Evolutionary conservation across 2,329 filamentous ascomycete species (phyloP).

Genomic region (Aspergillus sp.): DNA sequence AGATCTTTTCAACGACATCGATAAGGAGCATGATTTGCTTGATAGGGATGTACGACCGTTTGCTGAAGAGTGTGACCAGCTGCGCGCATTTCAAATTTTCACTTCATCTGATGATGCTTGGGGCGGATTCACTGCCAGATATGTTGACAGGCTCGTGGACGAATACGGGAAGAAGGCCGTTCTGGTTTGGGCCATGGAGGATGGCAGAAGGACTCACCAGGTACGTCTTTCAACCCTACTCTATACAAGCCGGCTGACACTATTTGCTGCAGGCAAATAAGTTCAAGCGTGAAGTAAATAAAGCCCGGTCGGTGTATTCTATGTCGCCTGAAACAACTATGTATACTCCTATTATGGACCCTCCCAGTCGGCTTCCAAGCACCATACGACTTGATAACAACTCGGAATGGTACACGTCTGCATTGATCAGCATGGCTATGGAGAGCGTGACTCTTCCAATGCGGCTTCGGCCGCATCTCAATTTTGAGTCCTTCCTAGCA

Average conservation of each 20-base stretch:
- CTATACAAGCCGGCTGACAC: neutral
- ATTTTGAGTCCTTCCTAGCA: slow-evolving; percentile 51
- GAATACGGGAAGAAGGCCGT: slow-evolving; percentile 87
- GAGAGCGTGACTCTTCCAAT: slow-evolving; percentile 79
- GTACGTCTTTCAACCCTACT: slow-evolving; percentile 41
- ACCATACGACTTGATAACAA: slow-evolving; percentile 60
- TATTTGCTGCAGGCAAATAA: slow-evolving; percentile 51
- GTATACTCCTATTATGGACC: slow-evolving; percentile 71
- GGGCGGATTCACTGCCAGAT: slow-evolving; percentile 73
- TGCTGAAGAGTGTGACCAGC: slow-evolving; percentile 86
- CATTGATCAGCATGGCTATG: slow-evolving; percentile 71
- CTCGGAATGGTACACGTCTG: slow-evolving; percentile 79
- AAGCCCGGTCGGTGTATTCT: slow-evolving; percentile 68
- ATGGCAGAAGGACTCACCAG: slow-evolving; percentile 54
- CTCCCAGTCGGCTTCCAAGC: slow-evolving; percentile 56
- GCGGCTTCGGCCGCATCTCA: slow-evolving; percentile 47
- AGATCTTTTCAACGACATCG: slow-evolving; percentile 70
- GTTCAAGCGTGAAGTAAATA: slow-evolving; percentile 68
- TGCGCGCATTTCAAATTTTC: slow-evolving; percentile 83
- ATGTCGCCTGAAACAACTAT: slow-evolving; percentile 72
- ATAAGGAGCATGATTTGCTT: slow-evolving; percentile 79
- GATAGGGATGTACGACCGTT: slow-evolving; percentile 90
- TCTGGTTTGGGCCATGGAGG: slow-evolving; percentile 84
- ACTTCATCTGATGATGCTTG: slow-evolving; percentile 73
- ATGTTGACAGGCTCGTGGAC: slow-evolving; percentile 76